Base-by-base conservation (phyloP, 2,329 filamentous ascomycete genomes). In the Gnomoniopsis sp. region DNA sequence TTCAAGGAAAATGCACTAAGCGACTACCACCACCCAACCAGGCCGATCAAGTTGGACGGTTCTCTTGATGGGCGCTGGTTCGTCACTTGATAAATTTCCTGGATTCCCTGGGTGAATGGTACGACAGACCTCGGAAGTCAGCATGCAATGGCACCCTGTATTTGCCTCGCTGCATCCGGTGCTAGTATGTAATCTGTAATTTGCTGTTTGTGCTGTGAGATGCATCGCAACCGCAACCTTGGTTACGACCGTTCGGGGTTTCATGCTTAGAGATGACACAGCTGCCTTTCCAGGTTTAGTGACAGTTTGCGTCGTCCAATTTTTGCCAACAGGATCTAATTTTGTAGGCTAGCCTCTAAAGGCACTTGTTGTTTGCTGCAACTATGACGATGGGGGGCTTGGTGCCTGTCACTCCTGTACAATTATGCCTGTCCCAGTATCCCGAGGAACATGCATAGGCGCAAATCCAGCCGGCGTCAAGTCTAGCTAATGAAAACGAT, bases 111-210 rank as follows among this genome's bases (percentile, higher is more conserved):
- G 33, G 44, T 43, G 52, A 51, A 50, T 19, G 55, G 50, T 23
- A 47, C 26, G 57, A 59, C 57, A 55, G 36, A 55, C 50, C 54
- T 57, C 55, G 55, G 50, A 52, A 55, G 41, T 26, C 33, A 55
- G 43, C 43, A 38, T 55, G 53, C 47, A 54, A 53, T 53, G 53
- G 12, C 52, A 52, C 54, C 58, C 58, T 60, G 49, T 54, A 51
- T 21, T 44, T 51, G 56, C 34, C 56, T 54, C 51, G 26, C 44
- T 51, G n/a, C 51, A 41, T 23, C 26, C 38, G 57, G 53, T 48
- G 49, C 15, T 36, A n/a, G n/a, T n/a, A n/a, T 41, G 10, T 41
- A 15, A 15, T 36, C 49, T 49, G 49, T n/a, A 49, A 52, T 47
- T 41, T 58, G 56, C 44, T 47, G 22, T 44, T 34, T 49, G 56